Percentiles rank a stretch among this genome's conserved stretches.
phyloP scores from a whole-genome alignment of 83 land plant genomes.

The Diphasiastrum complanatum region DNA sequence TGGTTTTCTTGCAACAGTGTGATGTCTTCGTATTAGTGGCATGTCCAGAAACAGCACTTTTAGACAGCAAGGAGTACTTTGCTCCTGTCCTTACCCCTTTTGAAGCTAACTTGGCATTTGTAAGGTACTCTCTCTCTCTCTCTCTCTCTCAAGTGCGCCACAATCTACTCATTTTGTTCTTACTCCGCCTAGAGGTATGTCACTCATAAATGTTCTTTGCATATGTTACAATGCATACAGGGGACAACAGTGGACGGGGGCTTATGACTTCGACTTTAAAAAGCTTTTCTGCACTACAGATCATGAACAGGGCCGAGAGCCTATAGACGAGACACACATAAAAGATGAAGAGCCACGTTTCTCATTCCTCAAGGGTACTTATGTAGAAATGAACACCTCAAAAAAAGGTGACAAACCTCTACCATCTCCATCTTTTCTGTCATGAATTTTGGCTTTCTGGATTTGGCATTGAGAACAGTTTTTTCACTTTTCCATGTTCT shows the following conservation, averaged over 20 bases:
- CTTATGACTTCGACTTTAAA: conserved; percentile 50
- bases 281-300: conserved; percentile 32
- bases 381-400: conserved; percentile 34
- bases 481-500: too few species aligned
- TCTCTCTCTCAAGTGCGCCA: background rate
- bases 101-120: conserved; percentile 79
- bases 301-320: too few species aligned
- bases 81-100: conserved; percentile 90
- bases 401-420: conserved; percentile 45
- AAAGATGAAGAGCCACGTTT: conserved; percentile 45
- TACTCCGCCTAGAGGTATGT: background rate
- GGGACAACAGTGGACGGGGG: conserved; percentile 82
- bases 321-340: too few species aligned
- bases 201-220: background rate
- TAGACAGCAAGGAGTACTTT: conserved; percentile 88
- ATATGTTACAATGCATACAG: conserved; percentile 24
- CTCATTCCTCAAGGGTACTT: conserved; percentile 64
- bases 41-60: conserved; percentile 85
- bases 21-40: conserved; percentile 87
- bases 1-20: conserved; percentile 42
- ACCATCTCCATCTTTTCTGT: conserved; percentile 18
- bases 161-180: background rate
- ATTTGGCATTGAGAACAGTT: conserved; percentile 31
- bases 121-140: conserved; percentile 33
- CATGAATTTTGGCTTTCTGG: conserved; percentile 21